Percentiles rank a stretch among this genome's conserved stretches.
These are phyloP conservation scores for Euphrasia arctica DNA, from an alignment of 305 asterid species.

Conservation along the genomic window DNA sequence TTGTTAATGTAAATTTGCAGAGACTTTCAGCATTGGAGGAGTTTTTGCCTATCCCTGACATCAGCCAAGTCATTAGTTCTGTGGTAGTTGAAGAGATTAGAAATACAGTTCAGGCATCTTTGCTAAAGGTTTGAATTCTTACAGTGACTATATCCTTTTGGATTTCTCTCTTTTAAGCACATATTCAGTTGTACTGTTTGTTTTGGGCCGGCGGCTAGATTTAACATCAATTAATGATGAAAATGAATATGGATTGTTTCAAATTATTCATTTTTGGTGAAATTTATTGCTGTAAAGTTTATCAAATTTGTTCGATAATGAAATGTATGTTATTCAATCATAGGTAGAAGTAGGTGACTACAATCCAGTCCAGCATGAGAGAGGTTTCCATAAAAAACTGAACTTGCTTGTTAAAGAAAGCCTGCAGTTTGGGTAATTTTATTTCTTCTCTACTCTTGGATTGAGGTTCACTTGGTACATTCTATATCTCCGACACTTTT, in stretches of 20 bases:
- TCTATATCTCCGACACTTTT: background rate
- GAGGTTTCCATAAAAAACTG: conserved; percentile 86
- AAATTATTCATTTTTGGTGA: conserved; percentile 16
- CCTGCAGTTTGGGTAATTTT: conserved; percentile 73
- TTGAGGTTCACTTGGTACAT: conserved; percentile 19
- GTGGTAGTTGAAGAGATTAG: conserved; percentile 50
- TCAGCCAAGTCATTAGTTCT: conserved; percentile 38
- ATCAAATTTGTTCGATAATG: conserved; percentile 13
- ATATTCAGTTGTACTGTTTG: conserved; percentile 7
- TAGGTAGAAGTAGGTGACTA: conserved; percentile 80
- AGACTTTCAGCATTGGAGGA: conserved; percentile 91
- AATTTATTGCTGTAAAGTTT: background rate
- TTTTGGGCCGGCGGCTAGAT: conserved; percentile 1
- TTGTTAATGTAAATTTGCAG: conserved; percentile 40
- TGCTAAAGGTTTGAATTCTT: conserved; percentile 62
- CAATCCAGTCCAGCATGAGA: conserved; percentile 72
- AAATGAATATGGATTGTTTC: conserved; percentile 16
- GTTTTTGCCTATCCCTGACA: conserved; percentile 56
- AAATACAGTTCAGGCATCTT: conserved; percentile 55
- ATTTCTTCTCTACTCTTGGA: conserved; percentile 22
- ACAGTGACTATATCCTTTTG: conserved; percentile 8
- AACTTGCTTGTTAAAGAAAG: conserved; percentile 90
- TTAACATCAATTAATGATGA: conserved; percentile 12
- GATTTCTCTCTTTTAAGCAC: conserved; percentile 11
- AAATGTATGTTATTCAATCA: conserved; percentile 29